Percentiles rank a stretch among this genome's conserved stretches.
Evolutionary conservation across 2,329 filamentous ascomycete genomes (phyloP).

Genomic region (Xylaria sp.): DNA sequence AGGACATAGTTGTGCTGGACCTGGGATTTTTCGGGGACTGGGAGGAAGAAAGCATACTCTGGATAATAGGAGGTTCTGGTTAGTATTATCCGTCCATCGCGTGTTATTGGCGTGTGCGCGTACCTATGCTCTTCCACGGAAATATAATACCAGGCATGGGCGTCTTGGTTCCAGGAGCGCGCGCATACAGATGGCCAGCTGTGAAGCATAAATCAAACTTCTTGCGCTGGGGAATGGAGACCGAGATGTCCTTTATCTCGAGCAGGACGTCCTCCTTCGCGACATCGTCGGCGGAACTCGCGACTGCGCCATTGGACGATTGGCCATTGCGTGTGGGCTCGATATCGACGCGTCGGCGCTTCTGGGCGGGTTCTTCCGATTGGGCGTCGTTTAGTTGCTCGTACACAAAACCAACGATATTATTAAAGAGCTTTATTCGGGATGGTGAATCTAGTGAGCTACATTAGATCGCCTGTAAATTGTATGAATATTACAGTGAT

Average conservation of each 20-base stretch:
- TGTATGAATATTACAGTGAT: background rate
- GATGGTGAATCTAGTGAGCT: constrained; percentile 60
- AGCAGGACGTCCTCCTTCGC: constrained; percentile 65
- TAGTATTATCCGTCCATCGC: constrained; percentile 1
- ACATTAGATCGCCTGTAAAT: background rate
- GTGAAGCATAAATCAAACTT: constrained; percentile 75
- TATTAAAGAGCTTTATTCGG: constrained; percentile 65
- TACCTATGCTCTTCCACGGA: constrained; percentile 71
- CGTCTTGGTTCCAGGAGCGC: constrained; percentile 61
- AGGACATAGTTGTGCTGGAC: constrained; percentile 74
- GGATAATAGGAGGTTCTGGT: constrained; percentile 25
- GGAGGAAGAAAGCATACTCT: constrained; percentile 73
- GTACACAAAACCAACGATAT: constrained; percentile 63
- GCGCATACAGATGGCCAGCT: constrained; percentile 67
- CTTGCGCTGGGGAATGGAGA: constrained; percentile 75
- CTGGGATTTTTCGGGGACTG: constrained; percentile 73
- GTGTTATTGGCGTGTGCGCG: background rate
- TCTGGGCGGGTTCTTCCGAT: constrained; percentile 58
- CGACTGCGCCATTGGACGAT: constrained; percentile 40
- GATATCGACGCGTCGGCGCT: constrained; percentile 64
- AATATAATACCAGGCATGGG: constrained; percentile 67
- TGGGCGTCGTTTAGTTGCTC: constrained; percentile 53
- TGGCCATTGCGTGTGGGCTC: constrained; percentile 48
- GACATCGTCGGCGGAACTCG: constrained; percentile 52
- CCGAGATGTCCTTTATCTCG: constrained; percentile 73